Conservation (phyloP, 1,139 yeast species). For the Neolecta irregularis region DNA sequence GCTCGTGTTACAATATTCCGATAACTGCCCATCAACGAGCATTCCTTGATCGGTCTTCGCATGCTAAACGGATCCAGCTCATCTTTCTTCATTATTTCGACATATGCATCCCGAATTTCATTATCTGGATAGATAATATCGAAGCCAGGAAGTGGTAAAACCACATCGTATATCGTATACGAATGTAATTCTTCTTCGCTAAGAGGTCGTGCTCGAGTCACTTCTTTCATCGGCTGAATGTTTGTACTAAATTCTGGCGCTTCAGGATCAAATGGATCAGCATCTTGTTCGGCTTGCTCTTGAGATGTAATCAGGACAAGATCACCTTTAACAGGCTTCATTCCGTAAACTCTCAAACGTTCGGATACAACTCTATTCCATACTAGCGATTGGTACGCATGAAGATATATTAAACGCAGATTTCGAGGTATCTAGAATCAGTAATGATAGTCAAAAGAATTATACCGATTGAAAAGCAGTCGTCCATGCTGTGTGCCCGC, state of each 20-base stretch:
- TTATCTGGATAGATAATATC: constrained; percentile 72
- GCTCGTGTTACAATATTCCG: constrained; percentile 64
- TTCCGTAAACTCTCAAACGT: constrained; percentile 58
- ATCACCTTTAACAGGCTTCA: constrained; percentile 65
- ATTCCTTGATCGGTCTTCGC: constrained; percentile 74
- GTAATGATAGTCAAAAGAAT: background rate
- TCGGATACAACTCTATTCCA: constrained; percentile 83
- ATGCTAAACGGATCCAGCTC: constrained; percentile 70
- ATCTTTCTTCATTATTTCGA: constrained; percentile 61
- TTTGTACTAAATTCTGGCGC: constrained; percentile 29
- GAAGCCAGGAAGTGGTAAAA: constrained; percentile 88
- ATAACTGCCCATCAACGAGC: constrained; percentile 83
- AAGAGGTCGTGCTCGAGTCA: constrained; percentile 41
- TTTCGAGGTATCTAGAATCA: constrained; percentile 72
- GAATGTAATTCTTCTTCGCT: constrained; percentile 46
- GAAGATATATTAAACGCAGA: constrained; percentile 85
- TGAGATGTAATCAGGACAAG: constrained; percentile 33
- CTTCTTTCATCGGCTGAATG: constrained; percentile 49
- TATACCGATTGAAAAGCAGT: constrained; percentile 40
- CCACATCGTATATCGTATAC: constrained; percentile 65
- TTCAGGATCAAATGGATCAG: constrained; percentile 19
- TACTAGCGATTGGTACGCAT: constrained; percentile 88
- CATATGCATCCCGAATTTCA: constrained; percentile 47
- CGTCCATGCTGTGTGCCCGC: constrained; percentile 34
- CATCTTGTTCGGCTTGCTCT: constrained; percentile 10